phyloP scores from a whole-genome alignment of 805 yeast genomes.

The Ogataea corticis region DNA sequence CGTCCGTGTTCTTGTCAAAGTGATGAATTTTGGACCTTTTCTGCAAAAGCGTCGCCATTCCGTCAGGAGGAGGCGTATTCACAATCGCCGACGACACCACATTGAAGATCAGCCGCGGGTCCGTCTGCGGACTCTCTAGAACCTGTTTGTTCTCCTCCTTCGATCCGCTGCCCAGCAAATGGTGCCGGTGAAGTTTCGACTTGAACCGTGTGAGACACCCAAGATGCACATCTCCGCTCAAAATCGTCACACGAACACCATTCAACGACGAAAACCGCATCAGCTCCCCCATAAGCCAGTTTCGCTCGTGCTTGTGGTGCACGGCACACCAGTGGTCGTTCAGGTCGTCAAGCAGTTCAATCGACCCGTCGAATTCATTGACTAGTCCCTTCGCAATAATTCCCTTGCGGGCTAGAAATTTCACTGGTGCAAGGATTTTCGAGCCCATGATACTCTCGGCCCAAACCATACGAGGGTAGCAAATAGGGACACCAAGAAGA shows the following conservation, averaged over 20 bases:
- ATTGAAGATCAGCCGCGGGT: constrained; percentile 77
- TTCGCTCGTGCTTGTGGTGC: constrained; percentile 85
- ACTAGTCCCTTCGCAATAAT: constrained; percentile 69
- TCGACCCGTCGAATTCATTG: constrained; percentile 89
- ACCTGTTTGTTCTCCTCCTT: constrained; percentile 41
- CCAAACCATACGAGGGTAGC: constrained; percentile 93
- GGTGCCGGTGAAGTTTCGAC: constrained; percentile 50
- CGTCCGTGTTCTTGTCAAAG: constrained; percentile 65
- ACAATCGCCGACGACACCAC: constrained; percentile 88
- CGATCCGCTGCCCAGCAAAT: constrained; percentile 35
- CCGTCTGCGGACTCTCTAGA: constrained; percentile 56
- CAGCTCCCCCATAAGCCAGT: constrained; percentile 59
- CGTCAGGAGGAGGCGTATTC: constrained; percentile 90
- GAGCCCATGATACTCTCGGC: constrained; percentile 74
- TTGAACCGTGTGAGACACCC: constrained; percentile 80
- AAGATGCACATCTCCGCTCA: constrained; percentile 93
- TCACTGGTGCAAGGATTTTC: constrained; percentile 59
- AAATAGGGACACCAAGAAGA: constrained; percentile 91
- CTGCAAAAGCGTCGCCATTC: constrained; percentile 74
- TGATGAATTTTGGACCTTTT: constrained; percentile 69
- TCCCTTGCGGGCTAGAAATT: constrained; percentile 60
- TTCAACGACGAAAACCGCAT: constrained; percentile 63
- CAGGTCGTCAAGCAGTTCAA: constrained; percentile 89
- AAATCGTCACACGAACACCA: constrained; percentile 76
- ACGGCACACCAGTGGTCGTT: constrained; percentile 96